Percentiles rank a stretch among this genome's conserved stretches.
Evolutionary conservation across 768 basidiomycete genomes (phyloP).

Genomic region (Termitomyces sp.): DNA sequence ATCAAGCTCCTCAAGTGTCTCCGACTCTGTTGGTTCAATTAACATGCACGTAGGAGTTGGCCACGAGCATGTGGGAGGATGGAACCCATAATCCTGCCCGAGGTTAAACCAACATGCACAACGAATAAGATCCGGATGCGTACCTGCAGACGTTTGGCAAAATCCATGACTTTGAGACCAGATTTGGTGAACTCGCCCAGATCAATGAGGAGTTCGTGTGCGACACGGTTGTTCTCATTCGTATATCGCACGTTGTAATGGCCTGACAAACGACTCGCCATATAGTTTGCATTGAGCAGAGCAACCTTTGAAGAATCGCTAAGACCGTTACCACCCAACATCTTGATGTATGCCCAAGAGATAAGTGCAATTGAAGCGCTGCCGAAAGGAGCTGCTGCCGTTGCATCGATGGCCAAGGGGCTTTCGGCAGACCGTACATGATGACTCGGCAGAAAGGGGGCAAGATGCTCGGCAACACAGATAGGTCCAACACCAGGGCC

Average conservation of each 20-base stretch:
- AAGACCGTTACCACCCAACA: constrained; percentile 95
- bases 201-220: constrained; percentile 95
- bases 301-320: constrained; percentile 83
- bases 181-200: constrained; percentile 91
- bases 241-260: constrained; percentile 88
- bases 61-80: constrained; percentile 98
- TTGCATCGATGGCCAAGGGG: constrained; percentile 74
- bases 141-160: constrained; percentile 93
- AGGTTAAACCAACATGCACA: not conserved
- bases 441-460: constrained; percentile 92
- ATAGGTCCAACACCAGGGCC: constrained; percentile 97
- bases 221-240: constrained; percentile 88
- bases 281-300: constrained; percentile 95
- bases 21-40: constrained; percentile 97
- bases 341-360: constrained; percentile 99
- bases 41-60: constrained; percentile 96
- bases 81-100: constrained; percentile 84
- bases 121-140: not conserved
- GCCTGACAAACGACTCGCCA: constrained; percentile 80
- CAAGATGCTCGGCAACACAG: constrained; percentile 89
- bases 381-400: constrained; percentile 91
- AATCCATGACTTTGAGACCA: constrained; percentile 91
- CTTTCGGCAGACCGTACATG: constrained; percentile 67
- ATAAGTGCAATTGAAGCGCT: constrained; percentile 94
- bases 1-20: constrained; percentile 90